Base-by-base conservation (phyloP, 306 rosid genomes). In the Trichosanthes truncata region DNA sequence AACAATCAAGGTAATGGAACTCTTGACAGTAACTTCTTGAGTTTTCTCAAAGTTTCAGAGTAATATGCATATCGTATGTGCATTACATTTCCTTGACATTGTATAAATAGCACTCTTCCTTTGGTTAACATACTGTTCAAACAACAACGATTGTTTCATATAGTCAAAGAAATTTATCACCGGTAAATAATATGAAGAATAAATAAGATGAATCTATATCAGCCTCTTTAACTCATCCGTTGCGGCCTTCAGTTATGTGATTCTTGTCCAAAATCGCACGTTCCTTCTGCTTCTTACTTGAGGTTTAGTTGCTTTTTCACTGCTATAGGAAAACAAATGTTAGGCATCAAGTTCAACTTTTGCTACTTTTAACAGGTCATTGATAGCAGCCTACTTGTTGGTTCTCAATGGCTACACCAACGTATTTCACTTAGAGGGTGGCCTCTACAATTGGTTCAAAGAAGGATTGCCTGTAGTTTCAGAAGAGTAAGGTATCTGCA, bases 321-420 rank as follows among this genome's bases (percentile, higher is more conserved):
- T 11, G 46, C 25, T 38, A 46, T 23, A 38, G 78, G 17, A 18
- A 62, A 33, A 20, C 1, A 35, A n/a, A 18, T 66, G 73, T 0
- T 6, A 18, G 29, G 48, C 48, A 17, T 66, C 15, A 20, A 68
- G 29, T 41, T 69, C 29, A 41, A 69, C 59, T 83, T 55, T 38
- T 57, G 52, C 82, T 45, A 23, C 76, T 71, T 79, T 49, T 2
- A 36, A 76, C 93, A 95, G 99, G 82, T 95, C 99, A n/a, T 79
- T 95, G 77, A 95, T 95, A 83, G 99, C 99, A 23, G 97, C 99
- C 82, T 95, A 95, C 86, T 78, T 95, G 94, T 92, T 95, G 57
- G 93, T 88, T 79, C 97, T 95, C 69, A 89, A 95, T 7, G 99
- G 99, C 26, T 95, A 65, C 56, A 79, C 81, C 87, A 93, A 95